Conservation (phyloP, 140 eudicot species). For the Ambrosia hybrid region DNA sequence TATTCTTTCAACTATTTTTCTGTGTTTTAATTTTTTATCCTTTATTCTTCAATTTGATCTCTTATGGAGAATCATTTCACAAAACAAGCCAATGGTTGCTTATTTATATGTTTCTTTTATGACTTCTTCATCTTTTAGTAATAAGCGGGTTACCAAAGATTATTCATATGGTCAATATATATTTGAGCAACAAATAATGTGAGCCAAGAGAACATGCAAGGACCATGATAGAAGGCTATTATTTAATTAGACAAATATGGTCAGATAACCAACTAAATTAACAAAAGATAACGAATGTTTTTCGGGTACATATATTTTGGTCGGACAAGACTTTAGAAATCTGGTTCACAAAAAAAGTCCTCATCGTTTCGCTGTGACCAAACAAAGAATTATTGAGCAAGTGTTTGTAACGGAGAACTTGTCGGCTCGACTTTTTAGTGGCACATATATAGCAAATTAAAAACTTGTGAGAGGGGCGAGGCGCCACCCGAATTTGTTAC, state of each 20-base stretch:
- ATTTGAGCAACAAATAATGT: neutral
- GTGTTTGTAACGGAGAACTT: too few species aligned
- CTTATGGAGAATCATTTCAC: constrained; percentile 4
- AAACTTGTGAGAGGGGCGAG: too few species aligned
- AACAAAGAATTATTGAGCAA: too few species aligned
- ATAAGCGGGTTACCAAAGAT: neutral
- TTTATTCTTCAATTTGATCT: neutral
- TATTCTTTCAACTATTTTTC: neutral
- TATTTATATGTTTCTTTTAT: neutral
- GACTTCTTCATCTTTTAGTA: neutral
- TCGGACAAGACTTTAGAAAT: neutral
- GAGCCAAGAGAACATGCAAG: neutral
- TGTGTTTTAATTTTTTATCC: neutral
- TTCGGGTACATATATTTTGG: neutral
- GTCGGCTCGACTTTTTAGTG: too few species aligned
- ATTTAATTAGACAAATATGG: too few species aligned
- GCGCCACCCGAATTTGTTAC: too few species aligned
- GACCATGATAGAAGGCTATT: neutral
- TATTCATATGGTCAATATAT: neutral
- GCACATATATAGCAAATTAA: too few species aligned
- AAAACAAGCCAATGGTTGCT: constrained; percentile 4
- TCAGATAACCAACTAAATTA: neutral
- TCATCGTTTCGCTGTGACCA: too few species aligned
- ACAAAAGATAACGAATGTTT: neutral
- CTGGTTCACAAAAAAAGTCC: neutral